phyloP scores from a whole-genome alignment of 305 asterid genomes.

The Solanum hybrid region DNA sequence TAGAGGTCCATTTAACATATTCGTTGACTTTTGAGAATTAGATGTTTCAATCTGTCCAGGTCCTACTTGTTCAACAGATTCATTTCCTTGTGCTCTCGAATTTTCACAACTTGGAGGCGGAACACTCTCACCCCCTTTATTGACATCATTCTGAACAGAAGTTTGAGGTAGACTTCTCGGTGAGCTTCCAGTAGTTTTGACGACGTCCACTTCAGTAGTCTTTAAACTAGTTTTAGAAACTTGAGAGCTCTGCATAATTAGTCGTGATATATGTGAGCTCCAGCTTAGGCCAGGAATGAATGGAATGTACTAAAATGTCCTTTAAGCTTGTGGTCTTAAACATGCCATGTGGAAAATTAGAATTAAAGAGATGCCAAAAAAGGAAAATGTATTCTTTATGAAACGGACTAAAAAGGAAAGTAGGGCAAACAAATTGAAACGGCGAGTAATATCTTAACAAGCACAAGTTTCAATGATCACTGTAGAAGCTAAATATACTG shows the following conservation, averaged over 20 bases:
- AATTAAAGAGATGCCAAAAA: neutral
- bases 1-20: slow-evolving; percentile 27
- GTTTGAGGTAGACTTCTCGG: slow-evolving; percentile 27
- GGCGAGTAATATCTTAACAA: neutral
- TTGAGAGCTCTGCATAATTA: slow-evolving; percentile 49
- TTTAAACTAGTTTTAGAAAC: slow-evolving; percentile 32
- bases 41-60: slow-evolving; percentile 37
- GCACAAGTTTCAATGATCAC: neutral
- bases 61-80: slow-evolving; percentile 26
- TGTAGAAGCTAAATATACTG: neutral
- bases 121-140: slow-evolving; percentile 17
- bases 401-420: neutral
- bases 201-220: slow-evolving; percentile 31
- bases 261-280: neutral
- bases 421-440: neutral
- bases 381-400: neutral
- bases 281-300: neutral
- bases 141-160: slow-evolving; percentile 25
- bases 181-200: slow-evolving; percentile 23
- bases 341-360: neutral
- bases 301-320: neutral
- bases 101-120: slow-evolving; percentile 21
- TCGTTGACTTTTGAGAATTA: slow-evolving; percentile 20
- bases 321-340: neutral
- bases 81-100: slow-evolving; percentile 16